Base-by-base conservation (phyloP, 2,329 filamentous ascomycete genomes). In the Thielaviopsis euricoi region DNA sequence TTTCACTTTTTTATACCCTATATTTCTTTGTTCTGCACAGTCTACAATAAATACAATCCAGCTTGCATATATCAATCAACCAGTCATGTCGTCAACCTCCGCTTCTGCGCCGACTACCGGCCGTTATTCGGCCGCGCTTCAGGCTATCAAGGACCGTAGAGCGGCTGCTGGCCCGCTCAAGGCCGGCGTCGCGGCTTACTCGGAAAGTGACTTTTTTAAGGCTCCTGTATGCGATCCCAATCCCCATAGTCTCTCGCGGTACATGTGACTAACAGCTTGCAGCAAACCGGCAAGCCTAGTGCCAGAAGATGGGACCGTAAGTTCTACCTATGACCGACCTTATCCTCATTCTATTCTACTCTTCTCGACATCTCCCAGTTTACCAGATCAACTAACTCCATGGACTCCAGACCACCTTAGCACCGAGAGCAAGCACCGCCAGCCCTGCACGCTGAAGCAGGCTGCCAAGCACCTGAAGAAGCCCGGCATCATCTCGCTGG, bases 401-500 rank as follows among this genome's bases (percentile, higher is more conserved):
- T 22, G 29, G 29, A 26, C 25, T 9, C 5, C 56, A 80, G 77
- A 74, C 65, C 76, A 80, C 59, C 70, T 90, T 52, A 86, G 75
- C 26, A 63, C 71, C 9, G 87, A 91, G 67, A 80, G 79, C 61
- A 74, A 76, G 59, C 68, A 77, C 21, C 74, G 81, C 55, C 70
- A 80, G 69, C 83, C 77, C 37, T 87, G 80, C 62, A 84, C 83
- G n/a, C 74, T 97, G 61, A 97, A 97, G 71, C 77, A 79, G 61
- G 89, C 90, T 5, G 90, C 90, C 51, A 80, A 79, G 58, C 85
- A 83, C 67, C 79, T 97, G 56, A 86, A 85, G 66, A 87, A 78
- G 46, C 88, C 89, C 0, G 89, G 86, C 17, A 72, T 96, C 60
- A 93, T 98, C 67, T 95, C 89, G 1, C 82, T 98, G 1, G 93